Evolutionary conservation across 495 filamentous ascomycete genomes (phyloP).

Genomic region (Penicillium longicatenatum): DNA sequence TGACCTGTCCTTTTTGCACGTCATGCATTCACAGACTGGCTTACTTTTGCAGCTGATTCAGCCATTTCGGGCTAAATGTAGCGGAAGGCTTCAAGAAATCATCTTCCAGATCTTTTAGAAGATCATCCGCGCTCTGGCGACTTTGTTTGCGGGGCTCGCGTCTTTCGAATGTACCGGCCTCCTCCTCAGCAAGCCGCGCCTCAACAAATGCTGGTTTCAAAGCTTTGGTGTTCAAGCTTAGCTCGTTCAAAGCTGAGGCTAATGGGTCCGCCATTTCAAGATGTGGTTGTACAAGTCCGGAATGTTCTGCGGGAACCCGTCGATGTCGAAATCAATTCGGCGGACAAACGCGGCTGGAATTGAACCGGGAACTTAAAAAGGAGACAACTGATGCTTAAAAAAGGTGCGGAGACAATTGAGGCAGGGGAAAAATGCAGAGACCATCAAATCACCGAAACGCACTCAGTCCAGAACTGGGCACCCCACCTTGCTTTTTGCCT

Average conservation of each 20-base stretch:
- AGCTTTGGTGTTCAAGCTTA: constrained; percentile 29
- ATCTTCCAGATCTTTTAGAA: constrained; percentile 70
- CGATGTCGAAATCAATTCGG: background rate
- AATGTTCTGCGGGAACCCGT: background rate
- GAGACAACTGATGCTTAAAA: background rate
- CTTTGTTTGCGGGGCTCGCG: constrained; percentile 57
- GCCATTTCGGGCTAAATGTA: constrained; percentile 77
- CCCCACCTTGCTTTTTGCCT: constrained; percentile 1
- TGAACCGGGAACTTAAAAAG: too few relatives aligned
- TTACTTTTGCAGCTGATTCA: constrained; percentile 82
- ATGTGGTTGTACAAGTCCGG: background rate
- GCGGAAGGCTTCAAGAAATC: constrained; percentile 79
- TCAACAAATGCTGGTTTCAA: constrained; percentile 33
- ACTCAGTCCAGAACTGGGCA: constrained; percentile 1
- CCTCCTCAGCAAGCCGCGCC: constrained; percentile 36
- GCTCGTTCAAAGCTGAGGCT: constrained; percentile 30
- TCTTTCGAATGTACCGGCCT: constrained; percentile 31
- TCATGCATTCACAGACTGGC: constrained; percentile 15
- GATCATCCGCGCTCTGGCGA: constrained; percentile 49
- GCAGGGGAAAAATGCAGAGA: background rate
- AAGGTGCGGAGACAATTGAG: background rate
- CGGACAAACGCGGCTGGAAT: too few relatives aligned
- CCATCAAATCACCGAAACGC: background rate
- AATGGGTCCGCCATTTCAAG: constrained; percentile 29
- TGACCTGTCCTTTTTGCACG: constrained; percentile 14